phyloP scores from a whole-genome alignment of 176 grass and related monocot genomes.

The Aegilops tauschii region DNA sequence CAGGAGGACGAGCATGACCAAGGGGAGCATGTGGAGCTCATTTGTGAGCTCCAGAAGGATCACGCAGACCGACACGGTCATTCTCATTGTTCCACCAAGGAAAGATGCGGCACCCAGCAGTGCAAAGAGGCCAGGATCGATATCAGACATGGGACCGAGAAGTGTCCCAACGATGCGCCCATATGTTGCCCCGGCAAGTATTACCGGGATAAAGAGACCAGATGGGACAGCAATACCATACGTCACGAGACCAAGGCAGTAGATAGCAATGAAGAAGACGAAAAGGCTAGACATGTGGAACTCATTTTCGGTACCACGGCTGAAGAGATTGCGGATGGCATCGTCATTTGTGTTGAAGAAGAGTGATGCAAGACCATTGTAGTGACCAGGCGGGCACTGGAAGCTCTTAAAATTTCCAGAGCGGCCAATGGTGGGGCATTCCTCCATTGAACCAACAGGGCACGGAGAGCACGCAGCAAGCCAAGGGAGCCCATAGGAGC shows the following conservation, averaged over 20 bases:
- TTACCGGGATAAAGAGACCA: slow-evolving; percentile 93
- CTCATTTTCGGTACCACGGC: slow-evolving; percentile 63
- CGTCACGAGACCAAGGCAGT: slow-evolving; percentile 78
- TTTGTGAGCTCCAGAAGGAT: slow-evolving; percentile 96
- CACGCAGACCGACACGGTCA: slow-evolving; percentile 89
- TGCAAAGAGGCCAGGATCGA: slow-evolving; percentile 80
- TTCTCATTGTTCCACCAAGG: slow-evolving; percentile 92
- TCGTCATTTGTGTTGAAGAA: slow-evolving; percentile 97
- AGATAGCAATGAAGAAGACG: slow-evolving; percentile 70
- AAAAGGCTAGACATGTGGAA: slow-evolving; percentile 74
- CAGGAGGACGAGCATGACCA: slow-evolving; percentile 96
- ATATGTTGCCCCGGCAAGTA: slow-evolving; percentile 78
- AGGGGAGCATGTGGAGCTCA: slow-evolving; percentile 79
- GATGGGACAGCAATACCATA: slow-evolving; percentile 89
- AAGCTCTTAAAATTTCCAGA: slow-evolving; percentile 93
- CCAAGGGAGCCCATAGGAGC: slow-evolving; percentile 90
- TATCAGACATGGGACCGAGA: slow-evolving; percentile 62
- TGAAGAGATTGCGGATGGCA: slow-evolving; percentile 94
- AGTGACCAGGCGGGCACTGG: slow-evolving; percentile 75
- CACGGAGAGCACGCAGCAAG: slow-evolving; percentile 68
- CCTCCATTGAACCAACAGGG: slow-evolving; percentile 41
- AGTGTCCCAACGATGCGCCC: slow-evolving; percentile 77
- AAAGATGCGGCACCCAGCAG: slow-evolving; percentile 87
- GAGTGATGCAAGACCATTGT: slow-evolving; percentile 92
- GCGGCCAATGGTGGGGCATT: slow-evolving; percentile 79